Evolutionary conservation across 2,329 filamentous ascomycete genomes (phyloP), one percentile per base, ranked within the genome.

Genomic region (Lanzia echinophila): DNA sequence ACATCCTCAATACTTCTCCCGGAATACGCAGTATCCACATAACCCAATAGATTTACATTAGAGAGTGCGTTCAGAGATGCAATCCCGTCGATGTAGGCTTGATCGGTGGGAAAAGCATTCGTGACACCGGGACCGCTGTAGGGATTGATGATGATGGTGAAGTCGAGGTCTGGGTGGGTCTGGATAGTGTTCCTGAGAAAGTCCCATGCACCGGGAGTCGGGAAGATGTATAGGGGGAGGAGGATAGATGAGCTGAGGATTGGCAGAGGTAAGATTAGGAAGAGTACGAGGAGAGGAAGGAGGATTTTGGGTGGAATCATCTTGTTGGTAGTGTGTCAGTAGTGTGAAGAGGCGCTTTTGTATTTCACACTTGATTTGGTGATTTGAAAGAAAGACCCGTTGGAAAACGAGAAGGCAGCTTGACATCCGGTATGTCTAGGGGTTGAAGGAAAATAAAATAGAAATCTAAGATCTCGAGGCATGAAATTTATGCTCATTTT

Each of bases 71-170:
- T 46, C 3, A 51, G 15, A 2, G 17, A 13, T 3, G 49, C 41
- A 5, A 51, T 38, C 3, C 19, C 49, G n/a, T 36, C 31, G 5
- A 28, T 38, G 3, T 51, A 51, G 31, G 5, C 6, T 0, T 6
- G 1, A 6, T 44, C 31, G 38, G 7, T n/a, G 1, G 39, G 41
- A 1, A 38, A 45, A 6, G 39, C 31, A 8, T 50, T 22, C 1
- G 6, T 1, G 1, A 15, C 5, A 1, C 49, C 49, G 1, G 49
- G 41, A 6, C 49, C 49, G 3, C 13, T 15, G 3, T 28, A 3
- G 8, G 49, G 49, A 19, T 51, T 51, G 39, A 51, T 38, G 20
- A 51, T 20, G 32, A 51, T 44, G 20, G 7, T 28, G 15, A 45
- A 51, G 10, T 22, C 11, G 10, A 46, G 11, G 3, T 15, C n/a